Evolutionary conservation across 768 basidiomycete species (phyloP), one percentile per base, ranked within the genome.

Genomic region (Peribolospora baueri): DNA sequence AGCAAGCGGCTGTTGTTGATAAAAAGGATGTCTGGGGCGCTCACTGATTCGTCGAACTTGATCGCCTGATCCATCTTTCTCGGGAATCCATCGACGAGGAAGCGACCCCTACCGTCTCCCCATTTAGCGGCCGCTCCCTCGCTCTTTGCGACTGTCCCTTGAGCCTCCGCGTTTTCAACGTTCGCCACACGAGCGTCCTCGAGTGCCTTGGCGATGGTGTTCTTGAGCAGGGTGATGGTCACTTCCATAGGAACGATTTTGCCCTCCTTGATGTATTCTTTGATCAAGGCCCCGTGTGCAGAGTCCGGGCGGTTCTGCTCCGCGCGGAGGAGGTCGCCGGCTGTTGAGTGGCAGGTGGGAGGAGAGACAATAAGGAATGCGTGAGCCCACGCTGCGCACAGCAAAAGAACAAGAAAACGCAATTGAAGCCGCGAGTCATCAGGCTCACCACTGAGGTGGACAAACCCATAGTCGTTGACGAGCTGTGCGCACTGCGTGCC

Each of bases 61-160:
- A 80, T 57, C 0, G 90, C 91, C 69, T 98, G 93, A 66, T 98
- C 93, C 87, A 97, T 88, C 73, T 97, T 88, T 58, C 91, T 76
- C 54, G 91, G 93, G 70, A 97, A 97, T 1, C 91, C 93, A 59
- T 98, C 91, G 58, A 98, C 80, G 62, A 97, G 73, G 73, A 97
- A 98, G 49, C 86, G 78, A 42, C 52, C 56, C 53, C 69, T 71
- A 37, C 81, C 84, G 41, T 75, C 70, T 7, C 66, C 67, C 86
- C 85, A 88, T 25, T 76, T 78, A 42, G 25, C 25, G 1, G 25
- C 25, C 25, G 25, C 25, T 25, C 25, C 25, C 25, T 25, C 25
- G 25, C 25, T 25, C 25, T 25, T 25, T 25, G 25, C 25, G 25
- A 25, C 25, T 1, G 25, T 25, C 25, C 25, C 25, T 25, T 25